Evolutionary conservation across 768 basidiomycete species (phyloP).

Genomic region (Omphalotus guepiniiformis): DNA sequence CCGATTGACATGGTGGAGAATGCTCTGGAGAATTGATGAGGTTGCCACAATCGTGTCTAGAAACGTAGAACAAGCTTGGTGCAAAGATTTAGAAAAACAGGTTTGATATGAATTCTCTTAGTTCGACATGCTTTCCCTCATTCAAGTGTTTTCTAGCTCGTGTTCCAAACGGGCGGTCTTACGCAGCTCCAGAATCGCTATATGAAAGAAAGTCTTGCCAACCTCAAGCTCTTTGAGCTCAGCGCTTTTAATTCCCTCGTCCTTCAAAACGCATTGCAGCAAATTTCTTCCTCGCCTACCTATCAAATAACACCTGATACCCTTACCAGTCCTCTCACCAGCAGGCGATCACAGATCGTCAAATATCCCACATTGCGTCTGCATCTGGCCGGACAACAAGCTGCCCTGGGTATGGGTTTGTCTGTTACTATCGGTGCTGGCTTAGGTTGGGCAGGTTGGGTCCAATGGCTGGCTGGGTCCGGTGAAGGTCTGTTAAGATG

Average conservation of each 20-base stretch:
- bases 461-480: constrained; percentile 41
- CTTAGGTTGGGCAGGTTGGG: constrained; percentile 60
- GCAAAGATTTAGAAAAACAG: constrained; percentile 45
- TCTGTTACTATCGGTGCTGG: constrained; percentile 46
- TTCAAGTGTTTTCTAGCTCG: constrained; percentile 38
- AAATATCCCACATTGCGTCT: constrained; percentile 52
- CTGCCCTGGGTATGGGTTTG: constrained; percentile 45
- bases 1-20: constrained; percentile 42
- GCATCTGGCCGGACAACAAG: constrained; percentile 60
- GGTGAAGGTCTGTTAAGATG: constrained; percentile 34
- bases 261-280: constrained; percentile 54
- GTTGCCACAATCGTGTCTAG: constrained; percentile 32
- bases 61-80: constrained; percentile 38
- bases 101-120: constrained; percentile 30
- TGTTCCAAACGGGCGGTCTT: constrained; percentile 61
- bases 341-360: constrained; percentile 51
- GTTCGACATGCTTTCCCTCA: background rate
- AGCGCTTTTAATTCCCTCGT: constrained; percentile 45
- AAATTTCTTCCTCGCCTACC: constrained; percentile 42
- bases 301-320: constrained; percentile 40
- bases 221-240: constrained; percentile 35
- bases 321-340: constrained; percentile 47
- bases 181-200: constrained; percentile 41
- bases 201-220: constrained; percentile 36
- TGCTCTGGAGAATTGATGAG: constrained; percentile 43